Evolutionary conservation across 2,329 filamentous ascomycete genomes (phyloP).

Genomic region (Cladosporium sp.): DNA sequence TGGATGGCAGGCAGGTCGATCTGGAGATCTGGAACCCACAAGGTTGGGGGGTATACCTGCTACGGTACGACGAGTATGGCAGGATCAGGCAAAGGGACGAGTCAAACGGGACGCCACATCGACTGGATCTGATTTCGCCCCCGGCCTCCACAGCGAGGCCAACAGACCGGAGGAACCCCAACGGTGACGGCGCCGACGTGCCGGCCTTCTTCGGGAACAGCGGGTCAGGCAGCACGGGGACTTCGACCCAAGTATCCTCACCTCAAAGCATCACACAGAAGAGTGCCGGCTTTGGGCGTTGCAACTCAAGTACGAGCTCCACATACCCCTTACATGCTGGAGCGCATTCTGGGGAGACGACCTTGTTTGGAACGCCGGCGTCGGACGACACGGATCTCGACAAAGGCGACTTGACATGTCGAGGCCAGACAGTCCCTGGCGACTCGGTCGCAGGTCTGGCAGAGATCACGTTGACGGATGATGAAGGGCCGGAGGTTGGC

Average conservation of each 20-base stretch:
- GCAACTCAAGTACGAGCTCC: not conserved
- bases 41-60: not conserved
- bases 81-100: not conserved
- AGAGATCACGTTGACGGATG: not conserved
- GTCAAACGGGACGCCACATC: not conserved
- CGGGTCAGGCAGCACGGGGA: not conserved
- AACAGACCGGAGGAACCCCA: not conserved
- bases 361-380: not conserved
- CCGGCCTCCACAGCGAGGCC: not conserved
- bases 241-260: not conserved
- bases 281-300: not conserved
- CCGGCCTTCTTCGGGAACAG: not conserved
- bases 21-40: not conserved
- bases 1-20: not conserved
- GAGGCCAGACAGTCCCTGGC: not conserved
- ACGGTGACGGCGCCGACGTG: not conserved
- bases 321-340: not conserved
- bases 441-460: not conserved
- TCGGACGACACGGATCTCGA: not conserved
- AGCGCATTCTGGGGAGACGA: not conserved
- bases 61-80: not conserved
- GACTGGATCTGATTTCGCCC: not conserved
- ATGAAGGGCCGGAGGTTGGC: not conserved
- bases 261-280: not conserved
- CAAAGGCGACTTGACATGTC: not conserved